Base-by-base conservation (phyloP, 2,329 filamentous ascomycete genomes). In the Endothia cerciana region DNA sequence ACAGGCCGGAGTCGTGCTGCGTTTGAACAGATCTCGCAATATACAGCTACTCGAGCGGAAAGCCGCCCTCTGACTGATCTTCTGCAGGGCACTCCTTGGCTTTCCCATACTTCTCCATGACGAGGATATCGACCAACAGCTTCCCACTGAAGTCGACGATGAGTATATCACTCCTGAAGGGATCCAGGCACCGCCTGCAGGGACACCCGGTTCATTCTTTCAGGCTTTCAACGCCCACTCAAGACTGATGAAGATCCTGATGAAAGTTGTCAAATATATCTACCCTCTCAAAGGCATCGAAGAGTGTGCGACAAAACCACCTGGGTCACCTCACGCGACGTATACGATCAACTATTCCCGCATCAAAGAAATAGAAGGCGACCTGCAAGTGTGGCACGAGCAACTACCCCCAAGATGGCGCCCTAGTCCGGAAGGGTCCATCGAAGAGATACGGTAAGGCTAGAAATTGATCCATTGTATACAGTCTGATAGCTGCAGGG, bases 391-490 rank as follows among this genome's bases (percentile, higher is more conserved):
- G 49, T 91, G 89, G 88, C 84, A 87, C 58, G 85, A 88, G 67
- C 79, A 82, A 62, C 77, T 99, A 33, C 94, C 94, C 0, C 83
- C 88, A 70, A 87, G 88, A 63, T 88, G 97, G 77, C 89, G 91
- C 68, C 93, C 93, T 1, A 93, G 92, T 68, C 86, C 89, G 0
- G 92, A 95, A 60, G 91, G 89, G 0, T 84, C 89, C 1, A 85
- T 89, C 41, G 89, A 94, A 72, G 85, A 94, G 30, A 86, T 93
- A 71, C 85, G 92, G 92, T 92, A 84, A 80, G 86, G 77, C 45
- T 19, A 36, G 53, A 15, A n/a, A n/a, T 2, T 45, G 30, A 17
- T n/a, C 8, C 53, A 51, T 40, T 41, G 17, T 22, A 8, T 43
- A 19, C 7, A 19, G 30, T 55, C 41, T 25, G 22, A 56, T 43